These are phyloP conservation scores for Amphicarpaea edgeworthii DNA, from an alignment of 306 rosid species.

Conservation along the genomic window DNA sequence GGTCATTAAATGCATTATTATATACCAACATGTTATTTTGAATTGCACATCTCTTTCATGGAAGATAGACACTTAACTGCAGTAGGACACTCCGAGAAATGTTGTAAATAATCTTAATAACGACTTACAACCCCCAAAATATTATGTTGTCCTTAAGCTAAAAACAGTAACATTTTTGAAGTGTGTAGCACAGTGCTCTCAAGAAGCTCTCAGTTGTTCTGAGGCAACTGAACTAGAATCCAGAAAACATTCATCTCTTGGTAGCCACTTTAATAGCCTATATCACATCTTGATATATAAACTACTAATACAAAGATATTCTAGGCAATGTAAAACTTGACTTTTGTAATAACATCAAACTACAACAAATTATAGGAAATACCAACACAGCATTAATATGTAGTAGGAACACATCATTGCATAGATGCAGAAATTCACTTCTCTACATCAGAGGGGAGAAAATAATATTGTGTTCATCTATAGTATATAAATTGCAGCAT, in stretches of 20 bases:
- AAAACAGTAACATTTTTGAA: no score
- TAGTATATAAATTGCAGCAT: neutral
- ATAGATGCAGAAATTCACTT: slow-evolving; percentile 6
- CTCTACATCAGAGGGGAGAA: neutral
- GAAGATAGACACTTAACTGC: slow-evolving; percentile 37
- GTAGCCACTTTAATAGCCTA: no score
- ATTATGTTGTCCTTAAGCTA: no score
- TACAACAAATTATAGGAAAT: neutral
- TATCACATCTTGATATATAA: no score
- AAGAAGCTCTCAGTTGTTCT: no score
- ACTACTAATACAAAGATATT: no score
- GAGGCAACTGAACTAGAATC: no score
- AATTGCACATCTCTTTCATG: slow-evolving; percentile 38
- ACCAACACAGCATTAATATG: slow-evolving; percentile 23
- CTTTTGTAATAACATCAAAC: no score
- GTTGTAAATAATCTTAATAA: slow-evolving; percentile 34
- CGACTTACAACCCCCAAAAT: slow-evolving; percentile 35
- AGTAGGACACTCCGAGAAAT: slow-evolving; percentile 38
- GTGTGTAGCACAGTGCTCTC: no score
- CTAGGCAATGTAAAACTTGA: no score
- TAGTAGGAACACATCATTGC: neutral
- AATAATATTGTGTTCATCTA: slow-evolving; percentile 18
- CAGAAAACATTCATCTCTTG: no score
- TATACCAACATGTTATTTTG: slow-evolving; percentile 42
- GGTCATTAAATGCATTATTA: slow-evolving; percentile 40